phyloP scores from a whole-genome alignment of 2,329 filamentous ascomycete species.

The Paraconiothyrium brasiliense region DNA sequence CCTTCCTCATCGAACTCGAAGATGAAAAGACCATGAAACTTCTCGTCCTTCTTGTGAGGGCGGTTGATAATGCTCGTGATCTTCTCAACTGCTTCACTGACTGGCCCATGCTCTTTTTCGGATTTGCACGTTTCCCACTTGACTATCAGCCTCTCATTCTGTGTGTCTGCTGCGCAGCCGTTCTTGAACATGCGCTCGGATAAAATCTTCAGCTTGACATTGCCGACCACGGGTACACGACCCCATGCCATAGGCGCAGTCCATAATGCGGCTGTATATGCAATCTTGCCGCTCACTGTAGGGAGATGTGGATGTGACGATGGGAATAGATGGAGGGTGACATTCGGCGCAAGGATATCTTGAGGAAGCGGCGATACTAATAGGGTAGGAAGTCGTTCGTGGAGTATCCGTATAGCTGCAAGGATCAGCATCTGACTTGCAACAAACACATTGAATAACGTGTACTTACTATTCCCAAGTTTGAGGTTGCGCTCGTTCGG shows the following conservation, averaged over 20 bases:
- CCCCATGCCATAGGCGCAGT: constrained; percentile 97
- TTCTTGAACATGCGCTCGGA: constrained; percentile 84
- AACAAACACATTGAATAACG: neutral
- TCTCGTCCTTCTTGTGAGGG: constrained; percentile 59
- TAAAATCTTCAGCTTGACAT: constrained; percentile 85
- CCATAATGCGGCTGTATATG: constrained; percentile 94
- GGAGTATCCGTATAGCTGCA: constrained; percentile 67
- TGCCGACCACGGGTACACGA: constrained; percentile 86
- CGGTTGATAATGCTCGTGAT: constrained; percentile 66
- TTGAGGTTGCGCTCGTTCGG: constrained; percentile 69
- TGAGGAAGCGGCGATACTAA: constrained; percentile 69
- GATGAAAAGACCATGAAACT: constrained; percentile 91
- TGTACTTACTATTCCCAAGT: constrained; percentile 65
- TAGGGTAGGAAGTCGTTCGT: constrained; percentile 69
- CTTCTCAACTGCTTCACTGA: constrained; percentile 62
- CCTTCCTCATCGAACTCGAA: constrained; percentile 95
- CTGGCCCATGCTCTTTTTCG: constrained; percentile 54
- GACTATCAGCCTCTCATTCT: constrained; percentile 85
- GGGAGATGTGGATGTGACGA: constrained; percentile 88
- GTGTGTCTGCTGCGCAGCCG: constrained; percentile 53
- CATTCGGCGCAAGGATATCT: constrained; percentile 69
- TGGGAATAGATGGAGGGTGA: constrained; percentile 71
- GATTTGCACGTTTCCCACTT: constrained; percentile 80
- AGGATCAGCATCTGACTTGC: constrained; percentile 16
- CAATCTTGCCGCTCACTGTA: constrained; percentile 87